These are phyloP conservation scores for Williopsis jadinii DNA, from an alignment of 1,139 yeast genomes.

Conservation along the genomic window DNA sequence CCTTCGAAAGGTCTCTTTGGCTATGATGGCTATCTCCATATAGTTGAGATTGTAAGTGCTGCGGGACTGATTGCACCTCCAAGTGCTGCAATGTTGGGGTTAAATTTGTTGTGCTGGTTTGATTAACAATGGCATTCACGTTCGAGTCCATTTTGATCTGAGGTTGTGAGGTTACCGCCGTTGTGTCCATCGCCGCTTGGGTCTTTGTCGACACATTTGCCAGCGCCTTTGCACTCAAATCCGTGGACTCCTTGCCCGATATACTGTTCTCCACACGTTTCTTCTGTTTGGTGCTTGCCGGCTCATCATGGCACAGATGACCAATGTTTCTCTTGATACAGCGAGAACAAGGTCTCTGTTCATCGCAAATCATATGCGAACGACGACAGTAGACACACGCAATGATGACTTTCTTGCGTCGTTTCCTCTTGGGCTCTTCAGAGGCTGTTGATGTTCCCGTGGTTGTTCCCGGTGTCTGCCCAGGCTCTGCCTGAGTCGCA, in stretches of 20 bases:
- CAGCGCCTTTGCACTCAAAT: conserved; percentile 2
- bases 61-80: conserved; percentile 22
- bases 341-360: conserved; percentile 76
- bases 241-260: neutral
- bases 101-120: neutral
- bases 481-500: neutral
- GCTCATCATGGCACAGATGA: conserved; percentile 79
- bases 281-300: conserved; percentile 18
- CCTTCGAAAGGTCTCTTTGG: conserved; percentile 2
- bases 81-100: conserved; percentile 10
- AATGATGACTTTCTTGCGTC: conserved; percentile 38
- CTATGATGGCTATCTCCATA: conserved; percentile 2
- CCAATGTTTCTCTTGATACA: conserved; percentile 87
- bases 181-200: neutral
- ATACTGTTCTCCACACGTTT: conserved; percentile 11
- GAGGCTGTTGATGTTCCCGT: neutral
- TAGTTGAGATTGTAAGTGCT: conserved; percentile 17
- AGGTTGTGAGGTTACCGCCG: neutral
- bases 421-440: conserved; percentile 19
- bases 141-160: no score
- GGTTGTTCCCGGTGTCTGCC: neutral
- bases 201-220: neutral
- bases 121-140: neutral
- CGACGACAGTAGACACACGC: conserved; percentile 93
- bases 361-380: conserved; percentile 93